Percentiles rank a stretch among this genome's conserved stretches.
Conservation (phyloP, 306 rosid species). For the Cercis canadensis region DNA sequence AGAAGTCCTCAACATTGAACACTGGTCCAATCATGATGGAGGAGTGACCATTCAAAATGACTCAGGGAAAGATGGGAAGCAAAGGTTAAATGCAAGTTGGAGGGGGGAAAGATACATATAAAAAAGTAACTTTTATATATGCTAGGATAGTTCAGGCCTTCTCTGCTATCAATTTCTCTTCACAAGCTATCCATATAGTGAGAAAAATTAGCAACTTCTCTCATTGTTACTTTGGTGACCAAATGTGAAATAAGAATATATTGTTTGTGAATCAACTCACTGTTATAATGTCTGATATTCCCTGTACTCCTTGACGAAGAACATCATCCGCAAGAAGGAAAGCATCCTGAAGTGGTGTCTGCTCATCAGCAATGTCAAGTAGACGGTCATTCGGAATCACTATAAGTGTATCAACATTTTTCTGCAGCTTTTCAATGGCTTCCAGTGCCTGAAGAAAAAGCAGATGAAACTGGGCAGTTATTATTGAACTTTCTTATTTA, state of each 20-base stretch:
- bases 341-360: conserved; percentile 91
- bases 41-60: conserved; percentile 12
- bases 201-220: background rate
- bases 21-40: conserved; percentile 16
- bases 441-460: conserved; percentile 77
- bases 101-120: background rate
- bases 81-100: background rate
- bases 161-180: background rate
- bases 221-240: background rate
- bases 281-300: conserved; percentile 93
- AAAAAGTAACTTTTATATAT: background rate
- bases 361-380: conserved; percentile 95
- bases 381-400: conserved; percentile 97
- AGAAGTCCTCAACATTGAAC: background rate
- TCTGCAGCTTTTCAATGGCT: conserved; percentile 94
- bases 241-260: conserved; percentile 16
- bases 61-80: background rate
- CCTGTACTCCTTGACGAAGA: conserved; percentile 96
- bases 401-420: conserved; percentile 94
- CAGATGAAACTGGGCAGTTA: conserved; percentile 22
- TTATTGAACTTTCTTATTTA: background rate
- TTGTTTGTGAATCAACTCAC: conserved; percentile 53
- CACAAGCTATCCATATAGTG: conserved; percentile 9
- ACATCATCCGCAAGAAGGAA: conserved; percentile 96
- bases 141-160: conserved; percentile 1